Base-by-base conservation (phyloP, 2,329 filamentous ascomycete species). In the Daldinia eschscholtzii region DNA sequence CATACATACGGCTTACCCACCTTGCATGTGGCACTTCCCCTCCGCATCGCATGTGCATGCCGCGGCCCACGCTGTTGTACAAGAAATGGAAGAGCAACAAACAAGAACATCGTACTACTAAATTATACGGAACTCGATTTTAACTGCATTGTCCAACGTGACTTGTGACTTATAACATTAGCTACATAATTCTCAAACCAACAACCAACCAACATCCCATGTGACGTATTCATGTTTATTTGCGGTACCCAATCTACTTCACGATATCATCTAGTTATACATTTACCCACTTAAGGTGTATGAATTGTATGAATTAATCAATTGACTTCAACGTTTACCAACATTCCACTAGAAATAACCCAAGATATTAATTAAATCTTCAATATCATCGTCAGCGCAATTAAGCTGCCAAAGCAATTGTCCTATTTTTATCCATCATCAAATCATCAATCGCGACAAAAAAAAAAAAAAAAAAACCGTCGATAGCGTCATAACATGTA, bases 401-500 rank as follows among this genome's bases (percentile, higher is more conserved):
- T 30, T 50, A 30, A 50, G 46, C 6, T 30, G 6, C 4, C 26
- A 23, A 30, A n/a, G 6, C 13, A 30, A 33, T 18, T 50, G 3
- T 30, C 23, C 46, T 50, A 50, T 50, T 50, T 50, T 50, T 50
- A 33, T 26, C 46, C n/a, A 12, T 18, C 30, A 30, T 48, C 10
- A 13, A 18, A 28, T 18, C 6, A n/a, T 50, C 4, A 30, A 50
- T 50, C 13, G 13, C n/a, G 26, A 50, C 10, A 33, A 33, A 23
- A 28, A 18, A 15, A 13, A 9, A 13, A 50, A 1, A 33, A 33
- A 23, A 28, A 18, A 15, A 13, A 9, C 2, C 26, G 26, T 10
- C 26, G 46, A 50, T 50, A 50, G 46, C 23, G 46, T 33, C 46
- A 50, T 50, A 18, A 10, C 46, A 50, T 50, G 12, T 50, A 50